Evolutionary conservation across 768 basidiomycete genomes (phyloP), one percentile per base, ranked within the genome.

Genomic region (Lactifluus volemus): DNA sequence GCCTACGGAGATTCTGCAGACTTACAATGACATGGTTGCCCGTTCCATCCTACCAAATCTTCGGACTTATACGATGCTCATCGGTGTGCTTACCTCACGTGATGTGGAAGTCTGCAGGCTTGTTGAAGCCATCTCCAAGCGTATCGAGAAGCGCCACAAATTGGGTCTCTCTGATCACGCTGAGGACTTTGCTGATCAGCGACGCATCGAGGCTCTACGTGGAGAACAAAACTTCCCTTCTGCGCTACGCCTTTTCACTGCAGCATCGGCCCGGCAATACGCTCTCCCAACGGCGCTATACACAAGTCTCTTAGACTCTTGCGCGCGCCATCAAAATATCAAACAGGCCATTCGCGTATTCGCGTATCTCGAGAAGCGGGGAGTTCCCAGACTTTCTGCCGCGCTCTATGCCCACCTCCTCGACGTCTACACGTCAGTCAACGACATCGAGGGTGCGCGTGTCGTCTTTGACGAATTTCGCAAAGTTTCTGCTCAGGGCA

Each of bases 171-270:
- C 76, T 15, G 59, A 71, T 4, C 69, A 69, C n/a, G 65, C 69
- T 7, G 58, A 65, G 1, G 67, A 72, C 15, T 67, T 69, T 21
- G 53, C 54, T 12, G 79, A 79, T 54, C 65, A 77, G 44, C 68
- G 68, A 25, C 77, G 77, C 9, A 76, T 81, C 44, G 72, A 71
- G 0, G 62, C 71, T 2, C 78, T 91, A 25, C 73, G 74, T 21
- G 66, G 76, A 32, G 92, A 95, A 69, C 81, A 83, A 67, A 91
- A 88, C 63, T 85, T 92, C 61, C 69, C 75, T 0, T 79, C 83
- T 0, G 91, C 91, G 0, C 75, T 92, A 74, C 78, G 82, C 15
- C 73, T 95, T 15, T 94, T 94, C 71, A 78, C 86, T 29, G 78
- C 83, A 0, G 78, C 84, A 17, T 73, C 78, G 32, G 69, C 77